These are phyloP conservation scores for Cornus controversa DNA, from an alignment of 148 eudicot species.

Conservation along the genomic window DNA sequence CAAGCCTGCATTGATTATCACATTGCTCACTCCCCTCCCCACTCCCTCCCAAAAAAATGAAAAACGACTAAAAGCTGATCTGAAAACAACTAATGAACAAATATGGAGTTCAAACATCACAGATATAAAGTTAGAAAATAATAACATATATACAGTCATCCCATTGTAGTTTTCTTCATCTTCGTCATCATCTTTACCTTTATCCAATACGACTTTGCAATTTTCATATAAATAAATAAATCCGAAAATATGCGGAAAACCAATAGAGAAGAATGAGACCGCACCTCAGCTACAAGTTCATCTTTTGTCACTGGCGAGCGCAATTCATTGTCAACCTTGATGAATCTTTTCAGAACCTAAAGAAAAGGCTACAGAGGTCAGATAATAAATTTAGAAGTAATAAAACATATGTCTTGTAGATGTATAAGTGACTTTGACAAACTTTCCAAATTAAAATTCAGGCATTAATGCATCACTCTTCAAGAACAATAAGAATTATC, in stretches of 20 bases:
- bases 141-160: not conserved
- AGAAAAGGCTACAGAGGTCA: not conserved
- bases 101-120: not conserved
- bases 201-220: no score
- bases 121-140: not conserved
- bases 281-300: constrained; percentile 79
- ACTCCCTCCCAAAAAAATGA: not conserved
- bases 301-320: constrained; percentile 87
- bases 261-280: no score
- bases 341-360: constrained; percentile 68
- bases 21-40: not conserved
- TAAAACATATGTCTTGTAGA: not conserved
- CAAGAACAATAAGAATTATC: not conserved
- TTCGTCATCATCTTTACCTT: no score
- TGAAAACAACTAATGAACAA: not conserved
- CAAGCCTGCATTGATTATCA: not conserved
- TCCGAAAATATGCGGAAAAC: no score
- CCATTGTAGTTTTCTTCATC: not conserved
- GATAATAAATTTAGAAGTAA: not conserved
- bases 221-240: no score
- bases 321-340: constrained; percentile 66
- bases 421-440: not conserved
- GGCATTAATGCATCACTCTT: not conserved
- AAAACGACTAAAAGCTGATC: not conserved
- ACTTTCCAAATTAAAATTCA: no score